Conservation (phyloP, 2,329 filamentous ascomycete species). For the Pestalotiopsis sp. region DNA sequence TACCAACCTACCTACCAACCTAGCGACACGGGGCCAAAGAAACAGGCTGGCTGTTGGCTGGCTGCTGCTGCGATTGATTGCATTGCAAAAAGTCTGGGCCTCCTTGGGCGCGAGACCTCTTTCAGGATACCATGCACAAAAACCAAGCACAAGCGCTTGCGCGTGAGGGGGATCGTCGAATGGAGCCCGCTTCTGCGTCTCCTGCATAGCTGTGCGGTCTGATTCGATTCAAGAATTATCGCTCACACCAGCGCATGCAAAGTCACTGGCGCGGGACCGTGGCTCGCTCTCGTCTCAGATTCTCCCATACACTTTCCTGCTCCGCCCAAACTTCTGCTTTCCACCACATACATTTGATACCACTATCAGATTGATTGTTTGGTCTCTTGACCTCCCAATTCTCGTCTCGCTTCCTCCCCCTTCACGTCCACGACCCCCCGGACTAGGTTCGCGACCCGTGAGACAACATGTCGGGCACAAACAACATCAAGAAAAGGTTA, state of each 20-base stretch:
- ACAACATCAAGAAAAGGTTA: slow-evolving; percentile 13
- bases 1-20: background rate
- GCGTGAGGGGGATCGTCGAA: slow-evolving; percentile 12
- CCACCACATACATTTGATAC: background rate
- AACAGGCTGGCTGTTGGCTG: background rate
- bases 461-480: slow-evolving; percentile 6
- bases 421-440: background rate
- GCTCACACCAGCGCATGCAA: slow-evolving; percentile 11
- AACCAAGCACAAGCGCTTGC: background rate
- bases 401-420: background rate
- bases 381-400: background rate
- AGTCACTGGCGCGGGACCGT: slow-evolving; percentile 2
- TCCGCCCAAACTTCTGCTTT: background rate
- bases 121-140: slow-evolving; percentile 7
- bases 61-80: background rate
- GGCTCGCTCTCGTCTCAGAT: background rate
- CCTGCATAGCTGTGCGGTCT: slow-evolving; percentile 12
- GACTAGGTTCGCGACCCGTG: slow-evolving; percentile 11
- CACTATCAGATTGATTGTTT: background rate
- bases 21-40: background rate
- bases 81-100: background rate
- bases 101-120: background rate
- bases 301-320: background rate
- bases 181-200: slow-evolving; percentile 14
- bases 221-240: slow-evolving; percentile 11